phyloP scores from a whole-genome alignment of 306 rosid species.

The Alnus glutinosa region DNA sequence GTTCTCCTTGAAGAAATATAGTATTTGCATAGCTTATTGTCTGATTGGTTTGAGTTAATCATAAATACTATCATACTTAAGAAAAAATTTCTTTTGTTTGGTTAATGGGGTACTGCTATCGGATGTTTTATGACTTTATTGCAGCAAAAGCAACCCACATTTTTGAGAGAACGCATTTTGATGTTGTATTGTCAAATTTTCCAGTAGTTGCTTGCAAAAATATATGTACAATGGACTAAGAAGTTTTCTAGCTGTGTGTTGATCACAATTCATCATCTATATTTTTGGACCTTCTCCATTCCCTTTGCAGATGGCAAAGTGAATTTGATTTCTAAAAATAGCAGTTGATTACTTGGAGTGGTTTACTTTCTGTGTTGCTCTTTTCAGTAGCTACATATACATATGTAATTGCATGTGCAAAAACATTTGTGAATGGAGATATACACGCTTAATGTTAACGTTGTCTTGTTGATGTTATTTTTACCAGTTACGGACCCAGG shows the following conservation, averaged over 20 bases:
- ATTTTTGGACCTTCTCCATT: background rate
- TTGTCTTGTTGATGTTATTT: constrained; percentile 30
- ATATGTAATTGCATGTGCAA: background rate
- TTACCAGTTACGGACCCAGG: constrained; percentile 84
- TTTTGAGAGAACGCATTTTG: background rate
- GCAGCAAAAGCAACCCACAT: background rate
- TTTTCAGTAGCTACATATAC: background rate
- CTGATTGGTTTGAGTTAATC: background rate
- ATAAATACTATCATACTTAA: too few relatives aligned
- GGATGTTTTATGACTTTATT: background rate
- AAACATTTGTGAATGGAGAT: background rate
- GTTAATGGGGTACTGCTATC: background rate
- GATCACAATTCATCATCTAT: background rate
- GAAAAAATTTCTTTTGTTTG: background rate
- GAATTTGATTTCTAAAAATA: background rate
- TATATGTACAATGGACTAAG: background rate
- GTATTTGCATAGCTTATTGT: background rate
- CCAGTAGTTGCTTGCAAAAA: background rate
- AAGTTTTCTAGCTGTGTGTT: background rate
- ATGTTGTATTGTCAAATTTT: background rate
- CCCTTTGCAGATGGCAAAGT: background rate
- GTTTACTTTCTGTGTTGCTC: background rate
- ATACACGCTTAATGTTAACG: background rate
- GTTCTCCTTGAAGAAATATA: too few relatives aligned
- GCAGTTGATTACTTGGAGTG: background rate